Conservation (phyloP, 2,329 filamentous ascomycete genomes). For the Apiospora pterosperma region DNA sequence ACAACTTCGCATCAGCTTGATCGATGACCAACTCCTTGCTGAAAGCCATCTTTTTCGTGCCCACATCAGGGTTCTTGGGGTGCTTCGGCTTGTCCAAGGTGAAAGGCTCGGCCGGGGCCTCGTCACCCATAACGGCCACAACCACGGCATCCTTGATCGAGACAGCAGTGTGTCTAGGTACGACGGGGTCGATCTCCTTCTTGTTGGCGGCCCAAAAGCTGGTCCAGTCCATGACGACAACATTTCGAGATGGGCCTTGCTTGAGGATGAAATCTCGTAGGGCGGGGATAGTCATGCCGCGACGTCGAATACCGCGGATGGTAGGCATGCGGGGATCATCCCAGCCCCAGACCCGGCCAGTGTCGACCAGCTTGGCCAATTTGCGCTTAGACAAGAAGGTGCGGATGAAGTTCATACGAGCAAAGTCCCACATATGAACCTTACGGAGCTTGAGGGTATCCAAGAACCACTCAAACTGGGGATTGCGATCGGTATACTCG, state of each 20-base stretch:
- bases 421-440: slow-evolving; percentile 84
- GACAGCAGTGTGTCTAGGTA: slow-evolving; percentile 72
- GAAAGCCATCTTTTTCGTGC: slow-evolving; percentile 81
- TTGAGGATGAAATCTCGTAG: slow-evolving; percentile 81
- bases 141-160: slow-evolving; percentile 68
- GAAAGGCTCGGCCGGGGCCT: slow-evolving; percentile 59
- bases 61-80: slow-evolving; percentile 81
- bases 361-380: slow-evolving; percentile 77
- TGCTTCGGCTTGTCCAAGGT: slow-evolving; percentile 81
- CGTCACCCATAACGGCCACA: slow-evolving; percentile 65
- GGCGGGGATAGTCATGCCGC: slow-evolving; percentile 75
- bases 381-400: slow-evolving; percentile 85
- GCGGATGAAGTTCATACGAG: slow-evolving; percentile 78
- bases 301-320: slow-evolving; percentile 72
- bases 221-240: slow-evolving; percentile 81
- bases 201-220: slow-evolving; percentile 73
- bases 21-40: slow-evolving; percentile 76
- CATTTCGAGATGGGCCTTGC: slow-evolving; percentile 80
- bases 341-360: slow-evolving; percentile 76
- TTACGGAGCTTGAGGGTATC: slow-evolving; percentile 69
- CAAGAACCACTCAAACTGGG: slow-evolving; percentile 84
- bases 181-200: slow-evolving; percentile 76
- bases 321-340: slow-evolving; percentile 86
- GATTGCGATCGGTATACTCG: slow-evolving; percentile 84
- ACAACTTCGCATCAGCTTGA: slow-evolving; percentile 78